Base-by-base conservation (phyloP, 2,329 filamentous ascomycete species). In the Arthrocladium fulminans region DNA sequence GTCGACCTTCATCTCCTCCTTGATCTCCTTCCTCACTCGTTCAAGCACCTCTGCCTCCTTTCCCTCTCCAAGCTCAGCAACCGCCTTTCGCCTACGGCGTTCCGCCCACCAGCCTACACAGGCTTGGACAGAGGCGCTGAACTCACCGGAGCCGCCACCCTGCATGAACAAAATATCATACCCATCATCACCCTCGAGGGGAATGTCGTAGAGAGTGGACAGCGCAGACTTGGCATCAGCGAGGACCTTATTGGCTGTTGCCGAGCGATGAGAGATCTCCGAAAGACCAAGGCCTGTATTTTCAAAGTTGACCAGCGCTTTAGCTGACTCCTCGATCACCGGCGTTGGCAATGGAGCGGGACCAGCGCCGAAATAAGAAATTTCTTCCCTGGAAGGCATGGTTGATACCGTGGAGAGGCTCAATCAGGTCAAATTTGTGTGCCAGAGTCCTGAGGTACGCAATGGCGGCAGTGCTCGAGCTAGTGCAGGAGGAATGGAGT, bases 91-190 rank as follows among this genome's bases (percentile, higher is more conserved):
- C 56, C 80, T 75, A 64, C 83, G 75, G 64, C 77, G 76, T 63
- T 81, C 79, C 3, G 94, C 82, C 89, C 88, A 96, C 52, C 84
- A 76, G 22, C 81, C 78, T 39, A 92, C 83, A 47, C 95, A 70
- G 70, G 96, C 94, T 69, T 92, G 90, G 3, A 87, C 78, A 4
- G 81, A 81, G 25, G 88, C 85, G 47, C 84, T 82, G 72, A 96
- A 96, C 69, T 89, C 80, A 51, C 88, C 88, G 43, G 76, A 87
- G 53, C 89, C 90, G 50, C 90, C 89, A 52, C 79, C 86, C 65
- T 92, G 86, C 74, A 94, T 84, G 67, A 94, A 90, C 17, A 95
- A 69, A 48, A 95, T 77, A 52, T 95, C 88, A 68, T 96, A 95
- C 64, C 86, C 81, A 57, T 84, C 79, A 12, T 47, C 52, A 9